Percentiles rank a stretch among this genome's conserved stretches.
These are phyloP conservation scores for Seminavis robusta DNA, from an alignment of 108 stramenopile species.

Conservation along the genomic window DNA sequence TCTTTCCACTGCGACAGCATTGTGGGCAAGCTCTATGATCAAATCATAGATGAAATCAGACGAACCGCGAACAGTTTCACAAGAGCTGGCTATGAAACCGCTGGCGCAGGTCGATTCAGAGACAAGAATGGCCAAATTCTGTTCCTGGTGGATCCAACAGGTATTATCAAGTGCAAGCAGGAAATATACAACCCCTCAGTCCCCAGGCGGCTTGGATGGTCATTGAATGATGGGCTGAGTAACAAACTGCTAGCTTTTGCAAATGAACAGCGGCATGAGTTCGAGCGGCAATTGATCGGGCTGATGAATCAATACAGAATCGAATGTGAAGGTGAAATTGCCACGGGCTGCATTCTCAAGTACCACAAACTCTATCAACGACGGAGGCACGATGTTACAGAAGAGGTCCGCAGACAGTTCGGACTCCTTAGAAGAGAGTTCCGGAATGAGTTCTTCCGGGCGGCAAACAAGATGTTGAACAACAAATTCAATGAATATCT, in stretches of 20 bases:
- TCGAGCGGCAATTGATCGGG: neutral
- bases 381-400: neutral
- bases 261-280: neutral
- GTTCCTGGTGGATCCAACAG: neutral
- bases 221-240: too few relatives aligned
- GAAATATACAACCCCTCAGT: neutral
- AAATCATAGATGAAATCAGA: conserved; percentile 3
- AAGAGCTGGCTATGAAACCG: too few relatives aligned
- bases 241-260: neutral
- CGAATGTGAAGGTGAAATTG: conserved; percentile 2
- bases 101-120: neutral
- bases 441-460: too few relatives aligned
- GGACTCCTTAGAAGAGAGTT: too few relatives aligned
- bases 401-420: conserved; percentile 8
- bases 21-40: conserved; percentile 10
- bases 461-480: too few relatives aligned
- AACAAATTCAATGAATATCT: too few relatives aligned
- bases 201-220: conserved; percentile 4
- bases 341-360: conserved; percentile 10
- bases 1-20: neutral
- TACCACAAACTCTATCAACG: neutral
- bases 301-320: conserved; percentile 12
- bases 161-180: too few relatives aligned
- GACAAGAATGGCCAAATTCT: conserved; percentile 1
- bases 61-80: neutral